A percentile compares a stretch with the other conserved stretches of the same genome.
Evolutionary conservation across 495 filamentous ascomycete species (phyloP).

Genomic region (Hypoxylon trugodes): DNA sequence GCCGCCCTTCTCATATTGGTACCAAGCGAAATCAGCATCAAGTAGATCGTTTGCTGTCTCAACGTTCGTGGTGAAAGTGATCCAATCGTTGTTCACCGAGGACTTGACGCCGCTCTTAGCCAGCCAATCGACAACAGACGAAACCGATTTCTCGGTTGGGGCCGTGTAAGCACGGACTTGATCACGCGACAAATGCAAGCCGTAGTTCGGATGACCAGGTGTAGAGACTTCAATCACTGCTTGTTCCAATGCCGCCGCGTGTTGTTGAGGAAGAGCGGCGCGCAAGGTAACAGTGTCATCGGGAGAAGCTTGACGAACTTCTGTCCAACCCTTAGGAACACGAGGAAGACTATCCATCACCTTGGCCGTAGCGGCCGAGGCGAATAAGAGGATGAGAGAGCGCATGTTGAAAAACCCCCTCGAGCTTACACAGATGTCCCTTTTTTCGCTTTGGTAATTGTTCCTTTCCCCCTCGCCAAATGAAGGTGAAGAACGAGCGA

Average conservation of each 20-base stretch:
- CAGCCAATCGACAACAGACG: constrained; percentile 56
- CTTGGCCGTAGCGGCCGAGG: constrained; percentile 54
- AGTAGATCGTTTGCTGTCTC: constrained; percentile 59
- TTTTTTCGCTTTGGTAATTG: constrained; percentile 11
- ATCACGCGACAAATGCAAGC: constrained; percentile 56
- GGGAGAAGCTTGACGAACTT: constrained; percentile 44
- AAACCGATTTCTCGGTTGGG: constrained; percentile 49
- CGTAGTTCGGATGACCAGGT: constrained; percentile 58
- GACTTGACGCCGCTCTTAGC: constrained; percentile 51
- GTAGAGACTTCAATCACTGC: constrained; percentile 59
- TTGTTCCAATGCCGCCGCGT: constrained; percentile 60
- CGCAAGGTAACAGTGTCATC: constrained; percentile 47
- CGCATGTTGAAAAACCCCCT: constrained; percentile 37
- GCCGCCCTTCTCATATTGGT: constrained; percentile 39
- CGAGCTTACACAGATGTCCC: neutral
- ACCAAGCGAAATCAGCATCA: constrained; percentile 58
- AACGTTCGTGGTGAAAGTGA: constrained; percentile 60
- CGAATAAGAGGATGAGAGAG: constrained; percentile 43
- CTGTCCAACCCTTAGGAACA: constrained; percentile 58
- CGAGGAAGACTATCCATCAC: constrained; percentile 57
- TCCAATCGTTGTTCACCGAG: constrained; percentile 53
- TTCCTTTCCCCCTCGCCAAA: constrained; percentile 15
- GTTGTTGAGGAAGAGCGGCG: constrained; percentile 57
- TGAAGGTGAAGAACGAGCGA: constrained; percentile 25
- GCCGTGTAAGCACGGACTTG: constrained; percentile 58